phyloP scores from a whole-genome alignment of 192 early-diverging fungal genomes.

The Backusella macrospora region DNA sequence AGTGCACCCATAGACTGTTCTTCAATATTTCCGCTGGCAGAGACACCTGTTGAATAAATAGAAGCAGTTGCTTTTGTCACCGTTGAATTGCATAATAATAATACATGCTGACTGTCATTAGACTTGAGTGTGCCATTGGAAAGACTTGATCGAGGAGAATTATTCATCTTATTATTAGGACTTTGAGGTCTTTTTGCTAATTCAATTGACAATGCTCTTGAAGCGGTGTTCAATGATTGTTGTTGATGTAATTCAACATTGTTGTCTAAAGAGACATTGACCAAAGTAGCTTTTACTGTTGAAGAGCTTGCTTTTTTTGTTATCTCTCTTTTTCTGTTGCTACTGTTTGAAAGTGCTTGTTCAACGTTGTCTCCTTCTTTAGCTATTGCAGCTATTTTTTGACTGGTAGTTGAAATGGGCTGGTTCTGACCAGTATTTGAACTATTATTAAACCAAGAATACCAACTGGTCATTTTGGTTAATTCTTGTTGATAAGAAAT shows the following conservation, averaged over 20 bases:
- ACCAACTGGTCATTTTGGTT: no score
- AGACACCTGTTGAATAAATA: not conserved
- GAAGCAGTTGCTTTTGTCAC: not conserved
- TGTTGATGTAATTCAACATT: not conserved
- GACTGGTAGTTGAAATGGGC: no score
- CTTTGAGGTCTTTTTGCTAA: conserved; percentile 15
- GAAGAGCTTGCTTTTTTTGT: not conserved
- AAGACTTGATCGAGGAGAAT: not conserved
- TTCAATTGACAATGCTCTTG: conserved; percentile 10
- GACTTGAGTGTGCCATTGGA: not conserved
- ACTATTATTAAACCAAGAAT: no score
- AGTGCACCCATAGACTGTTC: not conserved
- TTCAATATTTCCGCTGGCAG: not conserved
- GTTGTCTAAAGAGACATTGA: conserved; percentile 7
- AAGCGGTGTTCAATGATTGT: not conserved
- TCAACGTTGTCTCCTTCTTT: not conserved
- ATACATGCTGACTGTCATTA: not conserved
- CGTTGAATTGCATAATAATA: not conserved
- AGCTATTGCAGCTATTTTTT: not conserved
- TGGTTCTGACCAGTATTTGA: no score
- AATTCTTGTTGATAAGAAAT: not conserved
- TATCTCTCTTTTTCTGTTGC: not conserved
- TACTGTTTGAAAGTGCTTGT: not conserved
- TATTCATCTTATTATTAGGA: not conserved
- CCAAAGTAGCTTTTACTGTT: conserved; percentile 9